Base-by-base conservation (phyloP, 2,329 filamentous ascomycete species). In the Aureobasidium sp. region DNA sequence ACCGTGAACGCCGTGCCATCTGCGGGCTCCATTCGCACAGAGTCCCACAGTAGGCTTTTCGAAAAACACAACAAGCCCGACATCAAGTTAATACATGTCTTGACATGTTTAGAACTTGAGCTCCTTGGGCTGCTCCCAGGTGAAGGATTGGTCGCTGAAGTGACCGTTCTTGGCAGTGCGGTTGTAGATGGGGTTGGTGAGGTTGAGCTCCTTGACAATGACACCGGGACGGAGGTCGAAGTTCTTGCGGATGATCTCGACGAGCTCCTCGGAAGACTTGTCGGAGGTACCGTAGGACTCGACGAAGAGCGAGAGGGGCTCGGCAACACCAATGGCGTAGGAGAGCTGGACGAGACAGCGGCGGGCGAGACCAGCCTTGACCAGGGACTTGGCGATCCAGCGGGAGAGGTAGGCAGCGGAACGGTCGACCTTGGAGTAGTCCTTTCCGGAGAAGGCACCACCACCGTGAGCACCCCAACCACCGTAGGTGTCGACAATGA, bases 361-460 rank as follows among this genome's bases (percentile, higher is more conserved):
- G 74, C 94, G 92, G 72, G 90, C 90, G 66, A 99, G 88, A 72
- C 89, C 88, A 71, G 93, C 89, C 72, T 87, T 80, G 70, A 99
- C 90, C 68, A 99, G 86, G 45, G 94, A 99, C 86, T 99, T 99
- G 81, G 94, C 94, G 78, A 99, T 92, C 94, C 94, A 99, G 77
- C 94, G 91, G 70, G 85, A 92, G 70, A 97, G 87, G 82, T 99
- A 99, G 74, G 94, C 94, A 69, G 94, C 94, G 60, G 94, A 97
- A 72, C 94, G 90, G 77, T 99, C 94, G 80, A 99, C 94, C 87
- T 99, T 99, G 85, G 91, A 97, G 87, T 97, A 99, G 79, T 99
- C 94, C 88, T 99, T 99, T 74, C 94, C 94, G 73, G 94, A 97
- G 89, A 99, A 99, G 78, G 94, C 94, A 88, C 94, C 94, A 84